A percentile compares a stretch with the other conserved stretches of the same genome.
phyloP scores from a whole-genome alignment of 2,329 filamentous ascomycete species.

The Emydomyces testavorans region DNA sequence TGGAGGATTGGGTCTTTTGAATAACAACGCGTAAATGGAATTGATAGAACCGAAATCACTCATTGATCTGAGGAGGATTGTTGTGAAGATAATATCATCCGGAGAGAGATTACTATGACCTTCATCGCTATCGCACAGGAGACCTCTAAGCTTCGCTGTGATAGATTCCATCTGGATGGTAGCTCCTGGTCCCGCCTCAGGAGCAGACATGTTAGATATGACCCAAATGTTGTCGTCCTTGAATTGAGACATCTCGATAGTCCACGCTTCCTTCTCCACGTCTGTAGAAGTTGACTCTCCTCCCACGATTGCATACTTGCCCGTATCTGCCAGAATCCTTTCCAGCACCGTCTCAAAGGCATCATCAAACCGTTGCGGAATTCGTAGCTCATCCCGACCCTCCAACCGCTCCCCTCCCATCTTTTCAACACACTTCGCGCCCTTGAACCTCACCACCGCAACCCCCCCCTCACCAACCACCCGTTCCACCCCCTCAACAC shows the following conservation, averaged over 20 bases:
- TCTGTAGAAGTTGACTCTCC: not conserved
- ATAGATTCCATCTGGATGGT: slow-evolving; percentile 34
- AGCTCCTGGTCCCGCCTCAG: slow-evolving; percentile 29
- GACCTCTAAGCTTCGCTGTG: slow-evolving; percentile 18
- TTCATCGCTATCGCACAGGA: slow-evolving; percentile 13
- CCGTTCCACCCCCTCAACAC: slow-evolving; percentile 45
- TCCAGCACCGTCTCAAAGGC: slow-evolving; percentile 42
- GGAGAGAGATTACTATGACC: slow-evolving; percentile 16
- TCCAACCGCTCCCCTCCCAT: slow-evolving; percentile 19
- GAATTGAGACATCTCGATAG: slow-evolving; percentile 18
- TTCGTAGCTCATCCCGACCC: slow-evolving; percentile 25
- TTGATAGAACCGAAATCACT: slow-evolving; percentile 67
- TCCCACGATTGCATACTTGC: not conserved
- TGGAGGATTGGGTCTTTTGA: slow-evolving; percentile 68
- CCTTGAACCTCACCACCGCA: slow-evolving; percentile 54
- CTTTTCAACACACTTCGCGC: slow-evolving; percentile 45
- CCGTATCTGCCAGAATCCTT: slow-evolving; percentile 13
- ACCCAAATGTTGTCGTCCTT: slow-evolving; percentile 24
- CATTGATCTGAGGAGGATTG: slow-evolving; percentile 67
- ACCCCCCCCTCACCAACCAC: slow-evolving; percentile 64
- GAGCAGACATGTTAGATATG: slow-evolving; percentile 30
- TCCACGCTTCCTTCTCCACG: not conserved
- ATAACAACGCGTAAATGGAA: slow-evolving; percentile 60
- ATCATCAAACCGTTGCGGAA: slow-evolving; percentile 56
- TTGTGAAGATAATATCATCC: slow-evolving; percentile 39